phyloP scores from a whole-genome alignment of 2,329 filamentous ascomycete species.

The Fusarium caatingaense region DNA sequence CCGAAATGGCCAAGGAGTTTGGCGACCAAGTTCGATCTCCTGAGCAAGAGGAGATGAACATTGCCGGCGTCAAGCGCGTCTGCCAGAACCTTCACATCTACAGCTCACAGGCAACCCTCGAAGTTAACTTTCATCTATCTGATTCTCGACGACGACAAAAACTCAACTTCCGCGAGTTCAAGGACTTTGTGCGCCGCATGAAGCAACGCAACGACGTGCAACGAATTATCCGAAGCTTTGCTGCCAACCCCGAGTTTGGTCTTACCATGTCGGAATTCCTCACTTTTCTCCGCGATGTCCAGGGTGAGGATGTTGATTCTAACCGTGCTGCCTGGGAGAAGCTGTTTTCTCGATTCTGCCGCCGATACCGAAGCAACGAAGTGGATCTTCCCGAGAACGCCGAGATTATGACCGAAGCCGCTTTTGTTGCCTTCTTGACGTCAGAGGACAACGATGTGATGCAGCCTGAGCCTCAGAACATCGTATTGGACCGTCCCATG shows the following conservation, averaged over 20 bases:
- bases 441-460: constrained; percentile 80
- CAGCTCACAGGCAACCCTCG: constrained; percentile 79
- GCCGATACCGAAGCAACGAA: constrained; percentile 65
- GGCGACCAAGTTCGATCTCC: constrained; percentile 61
- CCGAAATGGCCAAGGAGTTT: constrained; percentile 80
- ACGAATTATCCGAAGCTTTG: constrained; percentile 74
- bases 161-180: constrained; percentile 84
- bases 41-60: constrained; percentile 78
- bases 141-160: constrained; percentile 72
- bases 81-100: constrained; percentile 95
- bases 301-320: constrained; percentile 79
- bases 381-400: constrained; percentile 56
- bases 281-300: constrained; percentile 76
- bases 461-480: constrained; percentile 67
- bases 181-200: constrained; percentile 83
- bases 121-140: constrained; percentile 78
- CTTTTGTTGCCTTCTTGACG: constrained; percentile 80
- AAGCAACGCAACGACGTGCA: constrained; percentile 87
- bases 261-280: constrained; percentile 81
- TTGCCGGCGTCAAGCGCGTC: constrained; percentile 81
- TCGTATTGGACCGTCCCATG: constrained; percentile 81
- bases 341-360: constrained; percentile 77
- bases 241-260: constrained; percentile 68
- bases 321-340: constrained; percentile 75
- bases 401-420: constrained; percentile 77